phyloP scores from a whole-genome alignment of 73 alveolate species.

The Paraurostyla sp. region DNA sequence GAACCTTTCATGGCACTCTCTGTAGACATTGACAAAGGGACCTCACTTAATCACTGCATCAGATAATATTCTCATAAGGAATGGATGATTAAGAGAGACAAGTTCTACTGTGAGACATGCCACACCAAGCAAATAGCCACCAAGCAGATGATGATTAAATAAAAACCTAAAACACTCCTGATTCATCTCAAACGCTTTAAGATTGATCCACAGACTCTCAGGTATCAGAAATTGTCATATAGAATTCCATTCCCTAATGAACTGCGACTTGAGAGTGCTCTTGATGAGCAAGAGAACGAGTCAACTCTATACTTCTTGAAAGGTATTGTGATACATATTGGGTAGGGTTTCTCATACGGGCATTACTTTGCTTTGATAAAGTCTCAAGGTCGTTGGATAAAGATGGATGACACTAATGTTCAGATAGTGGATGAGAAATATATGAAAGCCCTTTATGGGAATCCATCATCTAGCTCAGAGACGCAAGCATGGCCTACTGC shows the following conservation, averaged over 20 bases:
- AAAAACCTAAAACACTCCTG: constrained; percentile 83
- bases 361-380: constrained; percentile 87
- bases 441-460: constrained; percentile 57
- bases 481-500: constrained; percentile 59
- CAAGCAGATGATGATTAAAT: constrained; percentile 77
- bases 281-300: constrained; percentile 65
- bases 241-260: constrained; percentile 76
- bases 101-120: constrained; percentile 89
- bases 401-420: constrained; percentile 77
- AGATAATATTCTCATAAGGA: constrained; percentile 81
- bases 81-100: constrained; percentile 76
- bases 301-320: constrained; percentile 76
- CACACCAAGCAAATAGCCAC: constrained; percentile 81
- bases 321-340: constrained; percentile 86
- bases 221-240: constrained; percentile 60
- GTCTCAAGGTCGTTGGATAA: constrained; percentile 76
- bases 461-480: constrained; percentile 26
- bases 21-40: constrained; percentile 82
- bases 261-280: constrained; percentile 55
- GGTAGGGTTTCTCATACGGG: constrained; percentile 87
- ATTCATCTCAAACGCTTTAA: constrained; percentile 91
- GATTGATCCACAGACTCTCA: constrained; percentile 67
- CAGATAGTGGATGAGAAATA: constrained; percentile 73
- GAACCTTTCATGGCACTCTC: constrained; percentile 86
- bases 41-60: constrained; percentile 78